Conservation (phyloP, 2,329 filamentous ascomycete genomes). For the Raffaelea deltoideospora region DNA sequence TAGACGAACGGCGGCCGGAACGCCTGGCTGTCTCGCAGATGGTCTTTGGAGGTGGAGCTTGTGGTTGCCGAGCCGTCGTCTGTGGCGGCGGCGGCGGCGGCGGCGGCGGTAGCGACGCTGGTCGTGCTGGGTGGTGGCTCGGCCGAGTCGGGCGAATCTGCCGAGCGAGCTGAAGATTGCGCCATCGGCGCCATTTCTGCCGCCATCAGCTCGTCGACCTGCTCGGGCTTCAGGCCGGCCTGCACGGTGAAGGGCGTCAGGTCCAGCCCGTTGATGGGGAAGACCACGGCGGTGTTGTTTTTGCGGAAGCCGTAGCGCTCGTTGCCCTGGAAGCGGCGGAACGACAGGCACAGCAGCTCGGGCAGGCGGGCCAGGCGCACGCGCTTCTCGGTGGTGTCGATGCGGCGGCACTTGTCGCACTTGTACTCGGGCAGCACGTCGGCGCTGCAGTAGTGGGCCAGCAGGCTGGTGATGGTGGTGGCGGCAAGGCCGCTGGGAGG, state of each 20-base stretch:
- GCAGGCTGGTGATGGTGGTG: slow-evolving; percentile 41
- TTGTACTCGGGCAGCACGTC: slow-evolving; percentile 54
- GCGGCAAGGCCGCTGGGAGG: background rate
- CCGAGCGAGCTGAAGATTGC: slow-evolving; percentile 21
- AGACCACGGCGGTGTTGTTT: slow-evolving; percentile 55
- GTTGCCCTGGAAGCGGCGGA: slow-evolving; percentile 42
- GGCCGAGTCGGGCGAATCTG: slow-evolving; percentile 8
- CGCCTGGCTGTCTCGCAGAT: too few relatives aligned
- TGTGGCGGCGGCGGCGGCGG: background rate
- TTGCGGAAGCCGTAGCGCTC: slow-evolving; percentile 32
- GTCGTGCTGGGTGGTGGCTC: too few relatives aligned
- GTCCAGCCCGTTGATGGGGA: slow-evolving; percentile 58
- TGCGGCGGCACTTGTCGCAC: slow-evolving; percentile 60
- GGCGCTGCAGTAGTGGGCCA: slow-evolving; percentile 53
- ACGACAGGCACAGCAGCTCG: slow-evolving; percentile 60
- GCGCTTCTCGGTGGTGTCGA: slow-evolving; percentile 52
- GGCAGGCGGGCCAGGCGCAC: slow-evolving; percentile 66
- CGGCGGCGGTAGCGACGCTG: too few relatives aligned
- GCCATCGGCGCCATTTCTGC: slow-evolving; percentile 3
- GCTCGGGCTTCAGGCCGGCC: slow-evolving; percentile 1
- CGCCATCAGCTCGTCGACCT: too few relatives aligned
- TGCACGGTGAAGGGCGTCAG: slow-evolving; percentile 26
- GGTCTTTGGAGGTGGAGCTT: too few relatives aligned
- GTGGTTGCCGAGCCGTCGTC: too few relatives aligned
- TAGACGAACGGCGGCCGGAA: slow-evolving; percentile 51